phyloP scores from a whole-genome alignment of 345 rosid species.

The Salix dunnii region DNA sequence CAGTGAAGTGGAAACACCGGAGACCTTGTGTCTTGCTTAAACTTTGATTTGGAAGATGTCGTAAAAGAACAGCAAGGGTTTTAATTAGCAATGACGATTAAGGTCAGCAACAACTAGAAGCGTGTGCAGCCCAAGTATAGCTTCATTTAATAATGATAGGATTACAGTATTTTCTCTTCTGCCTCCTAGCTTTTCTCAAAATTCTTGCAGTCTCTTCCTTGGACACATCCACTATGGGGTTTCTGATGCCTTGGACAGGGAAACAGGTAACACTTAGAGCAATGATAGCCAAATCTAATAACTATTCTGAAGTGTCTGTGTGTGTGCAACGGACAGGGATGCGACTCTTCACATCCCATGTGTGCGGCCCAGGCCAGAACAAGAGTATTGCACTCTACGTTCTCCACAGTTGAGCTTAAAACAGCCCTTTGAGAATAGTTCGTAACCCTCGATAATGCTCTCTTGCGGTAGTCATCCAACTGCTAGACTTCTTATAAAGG shows the following conservation, averaged over 20 bases:
- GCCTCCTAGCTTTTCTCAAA: slow-evolving; percentile 73
- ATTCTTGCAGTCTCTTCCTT: slow-evolving; percentile 59
- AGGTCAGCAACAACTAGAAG: not conserved
- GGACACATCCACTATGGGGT: slow-evolving; percentile 42
- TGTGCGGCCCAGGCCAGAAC: too few species aligned
- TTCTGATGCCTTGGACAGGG: slow-evolving; percentile 12
- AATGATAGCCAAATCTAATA: not conserved
- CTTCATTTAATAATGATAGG: slow-evolving; percentile 71
- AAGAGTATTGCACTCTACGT: too few species aligned
- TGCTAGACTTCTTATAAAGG: not conserved
- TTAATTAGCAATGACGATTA: not conserved
- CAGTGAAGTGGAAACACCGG: not conserved
- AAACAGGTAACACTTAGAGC: slow-evolving; percentile 8
- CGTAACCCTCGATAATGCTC: too few species aligned
- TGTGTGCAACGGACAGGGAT: too few species aligned
- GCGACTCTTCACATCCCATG: too few species aligned
- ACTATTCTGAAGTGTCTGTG: not conserved
- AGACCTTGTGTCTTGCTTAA: not conserved
- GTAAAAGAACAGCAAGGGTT: not conserved
- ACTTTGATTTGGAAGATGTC: not conserved
- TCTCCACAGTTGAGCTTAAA: not conserved
- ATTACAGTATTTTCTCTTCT: slow-evolving; percentile 54
- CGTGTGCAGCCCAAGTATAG: slow-evolving; percentile 12
- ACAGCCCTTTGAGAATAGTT: not conserved
- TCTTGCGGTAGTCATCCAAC: too few species aligned